Conservation (phyloP, 176 grass and related monocot species). For the Avena sativa region DNA sequence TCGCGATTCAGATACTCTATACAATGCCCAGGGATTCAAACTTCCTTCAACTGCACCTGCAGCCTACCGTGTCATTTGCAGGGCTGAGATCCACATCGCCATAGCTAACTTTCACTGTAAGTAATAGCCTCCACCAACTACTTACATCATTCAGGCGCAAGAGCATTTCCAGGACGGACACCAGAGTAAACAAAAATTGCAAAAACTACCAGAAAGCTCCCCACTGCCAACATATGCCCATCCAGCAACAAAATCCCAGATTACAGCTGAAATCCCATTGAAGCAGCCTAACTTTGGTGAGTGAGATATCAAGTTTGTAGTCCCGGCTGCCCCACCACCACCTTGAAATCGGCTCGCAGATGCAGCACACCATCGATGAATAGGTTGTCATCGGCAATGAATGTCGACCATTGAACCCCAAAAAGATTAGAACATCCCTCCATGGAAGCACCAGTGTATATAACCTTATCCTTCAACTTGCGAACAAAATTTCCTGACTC, state of each 20-base stretch:
- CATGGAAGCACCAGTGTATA: not conserved
- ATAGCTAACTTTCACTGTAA: too few species aligned
- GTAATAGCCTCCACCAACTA: too few species aligned
- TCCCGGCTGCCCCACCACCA: not conserved
- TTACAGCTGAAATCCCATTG: too few species aligned
- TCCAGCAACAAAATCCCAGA: too few species aligned
- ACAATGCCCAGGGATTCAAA: too few species aligned
- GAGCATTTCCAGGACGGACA: not conserved
- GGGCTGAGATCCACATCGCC: too few species aligned
- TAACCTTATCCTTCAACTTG: not conserved
- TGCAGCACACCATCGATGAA: constrained; percentile 73
- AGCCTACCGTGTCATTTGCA: too few species aligned
- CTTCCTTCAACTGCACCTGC: not conserved
- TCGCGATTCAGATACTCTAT: too few species aligned
- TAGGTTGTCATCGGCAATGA: constrained; percentile 74
- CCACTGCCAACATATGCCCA: too few species aligned
- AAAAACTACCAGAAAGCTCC: too few species aligned
- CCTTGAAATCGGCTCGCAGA: constrained; percentile 69
- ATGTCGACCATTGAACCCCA: constrained; percentile 60
- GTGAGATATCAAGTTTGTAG: not conserved
- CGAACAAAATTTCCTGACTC: too few species aligned
- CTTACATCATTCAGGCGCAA: not conserved
- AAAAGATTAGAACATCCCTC: constrained; percentile 45
- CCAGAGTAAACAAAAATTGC: too few species aligned
- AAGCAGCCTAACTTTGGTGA: not conserved